These are phyloP conservation scores for Ramularia collo-cygni DNA, from an alignment of 2,329 filamentous ascomycete genomes.

Conservation along the genomic window DNA sequence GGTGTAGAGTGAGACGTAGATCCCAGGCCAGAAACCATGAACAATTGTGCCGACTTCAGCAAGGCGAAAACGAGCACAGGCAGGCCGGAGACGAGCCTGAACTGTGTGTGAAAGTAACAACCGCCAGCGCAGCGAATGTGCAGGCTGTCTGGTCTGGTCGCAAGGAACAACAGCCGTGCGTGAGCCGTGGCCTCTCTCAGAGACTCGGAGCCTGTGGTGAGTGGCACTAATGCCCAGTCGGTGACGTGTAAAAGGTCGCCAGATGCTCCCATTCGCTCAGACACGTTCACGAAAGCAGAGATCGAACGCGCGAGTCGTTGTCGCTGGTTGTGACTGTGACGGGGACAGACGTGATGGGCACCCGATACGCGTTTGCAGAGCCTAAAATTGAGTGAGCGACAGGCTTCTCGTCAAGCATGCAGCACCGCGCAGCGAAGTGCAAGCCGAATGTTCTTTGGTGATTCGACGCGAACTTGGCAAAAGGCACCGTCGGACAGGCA, in stretches of 20 bases:
- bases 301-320: background rate
- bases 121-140: background rate
- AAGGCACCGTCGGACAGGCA: too few relatives aligned
- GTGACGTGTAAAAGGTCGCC: slow-evolving; percentile 30
- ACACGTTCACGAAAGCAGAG: slow-evolving; percentile 53
- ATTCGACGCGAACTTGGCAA: too few relatives aligned
- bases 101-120: background rate
- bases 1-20: slow-evolving; percentile 14
- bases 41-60: slow-evolving; percentile 16
- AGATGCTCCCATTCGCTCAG: slow-evolving; percentile 60
- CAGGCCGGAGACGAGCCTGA: slow-evolving; percentile 3
- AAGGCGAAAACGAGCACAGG: slow-evolving; percentile 10
- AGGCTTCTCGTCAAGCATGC: too few relatives aligned
- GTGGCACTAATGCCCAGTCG: too few relatives aligned
- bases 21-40: slow-evolving; percentile 12
- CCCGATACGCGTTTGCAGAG: too few relatives aligned
- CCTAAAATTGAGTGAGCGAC: too few relatives aligned
- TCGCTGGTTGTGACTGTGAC: too few relatives aligned
- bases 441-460: too few relatives aligned
- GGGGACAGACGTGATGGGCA: too few relatives aligned
- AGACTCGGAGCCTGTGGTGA: background rate
- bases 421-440: too few relatives aligned
- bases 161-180: slow-evolving; percentile 4
- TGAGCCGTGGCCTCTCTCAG: slow-evolving; percentile 2
- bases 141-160: slow-evolving; percentile 5